Percentiles rank a stretch among this genome's conserved stretches.
phyloP scores from a whole-genome alignment of 257 asterid genomes.

The Striga asiatica region DNA sequence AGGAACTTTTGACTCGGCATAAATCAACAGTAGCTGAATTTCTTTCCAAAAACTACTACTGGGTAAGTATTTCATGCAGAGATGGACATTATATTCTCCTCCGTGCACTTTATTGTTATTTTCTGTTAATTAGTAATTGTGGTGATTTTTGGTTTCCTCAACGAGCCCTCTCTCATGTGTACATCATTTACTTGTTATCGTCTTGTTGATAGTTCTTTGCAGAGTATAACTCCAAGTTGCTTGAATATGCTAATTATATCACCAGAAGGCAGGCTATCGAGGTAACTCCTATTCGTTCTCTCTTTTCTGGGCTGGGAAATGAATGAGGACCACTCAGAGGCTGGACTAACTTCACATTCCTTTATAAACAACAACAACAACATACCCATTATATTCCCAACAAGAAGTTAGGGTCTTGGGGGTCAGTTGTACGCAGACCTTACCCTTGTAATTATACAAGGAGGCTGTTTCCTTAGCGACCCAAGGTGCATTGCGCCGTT shows the following conservation, averaged over 20 bases:
- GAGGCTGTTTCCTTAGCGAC: too few species aligned
- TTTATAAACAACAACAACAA: too few species aligned
- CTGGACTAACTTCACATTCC: neutral
- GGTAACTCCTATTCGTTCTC: conserved; percentile 29
- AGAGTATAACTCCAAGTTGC: conserved; percentile 76
- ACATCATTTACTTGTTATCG: conserved; percentile 5
- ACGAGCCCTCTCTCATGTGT: neutral
- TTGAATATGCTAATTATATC: conserved; percentile 70
- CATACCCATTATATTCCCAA: too few species aligned
- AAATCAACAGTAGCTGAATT: conserved; percentile 92
- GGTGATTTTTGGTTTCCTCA: neutral
- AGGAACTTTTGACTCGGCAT: conserved; percentile 95
- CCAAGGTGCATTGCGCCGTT: too few species aligned
- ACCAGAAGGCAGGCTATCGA: conserved; percentile 88
- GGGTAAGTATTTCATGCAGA: conserved; percentile 44
- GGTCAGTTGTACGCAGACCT: too few species aligned
- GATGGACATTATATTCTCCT: neutral
- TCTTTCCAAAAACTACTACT: conserved; percentile 81
- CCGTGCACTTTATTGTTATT: neutral
- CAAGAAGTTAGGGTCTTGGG: too few species aligned
- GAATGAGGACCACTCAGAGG: neutral
- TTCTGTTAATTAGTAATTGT: neutral
- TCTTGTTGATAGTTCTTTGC: conserved; percentile 47
- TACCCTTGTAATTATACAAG: too few species aligned
- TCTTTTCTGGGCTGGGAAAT: conserved; percentile 6